Evolutionary conservation across 2,329 filamentous ascomycete genomes (phyloP), one percentile per base, ranked within the genome.

Genomic region (Xylariaceae sp.): DNA sequence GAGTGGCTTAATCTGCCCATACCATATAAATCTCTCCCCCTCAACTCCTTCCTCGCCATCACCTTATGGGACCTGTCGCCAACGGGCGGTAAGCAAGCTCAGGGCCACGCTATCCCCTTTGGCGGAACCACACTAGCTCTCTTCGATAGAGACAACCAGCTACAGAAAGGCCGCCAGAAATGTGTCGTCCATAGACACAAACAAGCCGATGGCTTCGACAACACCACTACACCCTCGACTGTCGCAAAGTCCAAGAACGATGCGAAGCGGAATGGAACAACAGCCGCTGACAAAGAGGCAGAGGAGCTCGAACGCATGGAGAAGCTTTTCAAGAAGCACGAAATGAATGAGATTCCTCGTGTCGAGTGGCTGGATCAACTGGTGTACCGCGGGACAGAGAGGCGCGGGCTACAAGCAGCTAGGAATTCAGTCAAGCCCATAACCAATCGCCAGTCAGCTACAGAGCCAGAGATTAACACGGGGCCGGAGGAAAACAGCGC

Each of bases 351-450:
- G 68, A 93, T 99, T 22, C 86, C 90, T 1, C 84, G 91, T 14
- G 88, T 96, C 44, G 90, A 95, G 63, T 99, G 94, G 95, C 81
- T 99, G 41, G 94, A 99, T 69, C 89, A 94, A 64, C 80, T 97
- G 62, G 92, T 97, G 2, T 99, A 96, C 68, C 86, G 93, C 39
- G 88, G 88, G 47, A 86, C 96, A 54, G 93, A 96, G 73, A 94
- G 89, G 71, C 79, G 84, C 52, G 83, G 86, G 18, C 67, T 84
- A 2, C 79, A 85, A 62, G 82, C 83, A 11, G 84, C 88, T 34
- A 82, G 79, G 61, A 79, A 81, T 39, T 84, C 84, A 1, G 75
- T 83, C 62, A 87, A 82, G 66, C 77, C 79, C 51, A 28, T 28
- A 28, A 73, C 77, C 22, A 77, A 83, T 58, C 74, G 74, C 22